These are phyloP conservation scores for Coemansia sp. DNA, from an alignment of 192 early-diverging fungal genomes.

Conservation along the genomic window DNA sequence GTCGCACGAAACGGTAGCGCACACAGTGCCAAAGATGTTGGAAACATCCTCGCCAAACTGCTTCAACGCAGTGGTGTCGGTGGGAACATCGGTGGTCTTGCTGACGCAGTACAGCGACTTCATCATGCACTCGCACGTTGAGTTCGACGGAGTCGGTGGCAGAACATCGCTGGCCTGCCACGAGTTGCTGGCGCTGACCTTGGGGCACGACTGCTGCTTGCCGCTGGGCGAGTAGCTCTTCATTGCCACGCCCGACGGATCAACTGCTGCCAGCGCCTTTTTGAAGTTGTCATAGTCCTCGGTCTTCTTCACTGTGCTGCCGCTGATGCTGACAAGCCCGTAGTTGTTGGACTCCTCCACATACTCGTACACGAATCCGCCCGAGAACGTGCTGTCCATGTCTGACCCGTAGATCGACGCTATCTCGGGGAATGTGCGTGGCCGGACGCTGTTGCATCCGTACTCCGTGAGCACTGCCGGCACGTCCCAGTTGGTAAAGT, in stretches of 20 bases:
- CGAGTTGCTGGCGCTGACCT: slow-evolving; percentile 45
- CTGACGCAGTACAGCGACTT: slow-evolving; percentile 57
- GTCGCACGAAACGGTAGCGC: slow-evolving; percentile 38
- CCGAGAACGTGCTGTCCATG: slow-evolving; percentile 68
- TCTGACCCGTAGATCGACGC: slow-evolving; percentile 65
- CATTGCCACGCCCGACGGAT: slow-evolving; percentile 60
- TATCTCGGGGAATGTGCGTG: slow-evolving; percentile 70
- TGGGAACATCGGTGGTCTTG: slow-evolving; percentile 29
- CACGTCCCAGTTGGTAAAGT: slow-evolving; percentile 62
- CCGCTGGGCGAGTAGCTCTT: slow-evolving; percentile 51
- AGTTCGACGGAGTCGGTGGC: slow-evolving; percentile 64
- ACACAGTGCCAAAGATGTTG: slow-evolving; percentile 42
- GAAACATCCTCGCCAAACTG: slow-evolving; percentile 36
- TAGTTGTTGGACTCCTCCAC: slow-evolving; percentile 74
- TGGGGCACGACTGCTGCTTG: slow-evolving; percentile 45
- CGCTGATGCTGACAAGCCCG: slow-evolving; percentile 64
- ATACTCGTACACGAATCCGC: slow-evolving; percentile 77
- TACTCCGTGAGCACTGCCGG: slow-evolving; percentile 76
- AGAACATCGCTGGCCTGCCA: slow-evolving; percentile 62
- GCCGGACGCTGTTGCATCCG: slow-evolving; percentile 70
- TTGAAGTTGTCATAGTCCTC: slow-evolving; percentile 68
- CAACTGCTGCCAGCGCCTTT: slow-evolving; percentile 52
- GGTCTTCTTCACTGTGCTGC: slow-evolving; percentile 43
- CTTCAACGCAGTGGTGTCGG: slow-evolving; percentile 17
- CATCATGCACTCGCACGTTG: slow-evolving; percentile 67